Percentiles rank a stretch among this genome's conserved stretches.
Conservation (phyloP, 108 stramenopile genomes). For the Tribonema minus region DNA sequence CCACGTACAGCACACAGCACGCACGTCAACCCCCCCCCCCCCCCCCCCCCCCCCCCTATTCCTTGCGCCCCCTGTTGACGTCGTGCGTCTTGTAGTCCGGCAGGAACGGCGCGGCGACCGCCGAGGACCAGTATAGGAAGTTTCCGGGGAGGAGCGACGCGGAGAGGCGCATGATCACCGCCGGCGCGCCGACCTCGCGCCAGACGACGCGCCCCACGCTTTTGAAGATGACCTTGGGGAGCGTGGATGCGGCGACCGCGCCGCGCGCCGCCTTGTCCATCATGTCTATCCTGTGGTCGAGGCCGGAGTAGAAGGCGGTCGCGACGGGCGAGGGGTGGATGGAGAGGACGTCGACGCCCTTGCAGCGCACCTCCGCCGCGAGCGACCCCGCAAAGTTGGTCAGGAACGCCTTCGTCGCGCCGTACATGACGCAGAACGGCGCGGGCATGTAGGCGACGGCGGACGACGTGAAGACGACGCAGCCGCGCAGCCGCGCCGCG, state of each 20-base stretch:
- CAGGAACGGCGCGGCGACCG: constrained; percentile 3
- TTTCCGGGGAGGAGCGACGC: constrained; percentile 20
- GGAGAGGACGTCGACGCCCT: constrained; percentile 93
- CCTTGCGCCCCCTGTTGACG: too few relatives aligned
- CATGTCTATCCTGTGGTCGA: constrained; percentile 57
- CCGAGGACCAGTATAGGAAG: constrained; percentile 6
- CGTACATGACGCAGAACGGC: constrained; percentile 96
- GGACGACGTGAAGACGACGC: constrained; percentile 81
- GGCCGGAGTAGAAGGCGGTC: constrained; percentile 86
- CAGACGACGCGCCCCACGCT: constrained; percentile 82
- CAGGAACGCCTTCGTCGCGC: constrained; percentile 97
- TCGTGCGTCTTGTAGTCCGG: constrained; percentile 35
- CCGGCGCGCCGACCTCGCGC: constrained; percentile 60
- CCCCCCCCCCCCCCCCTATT: too few relatives aligned
- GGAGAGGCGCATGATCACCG: constrained; percentile 10
- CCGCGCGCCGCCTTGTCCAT: constrained; percentile 52
- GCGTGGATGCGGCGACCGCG: constrained; percentile 76
- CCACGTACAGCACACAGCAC: too few relatives aligned
- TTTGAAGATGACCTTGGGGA: constrained; percentile 83
- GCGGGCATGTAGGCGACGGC: constrained; percentile 96
- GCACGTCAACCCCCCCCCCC: too few relatives aligned
- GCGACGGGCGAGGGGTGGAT: constrained; percentile 95
- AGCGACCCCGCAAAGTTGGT: constrained; percentile 61
- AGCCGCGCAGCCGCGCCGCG: constrained; percentile 18
- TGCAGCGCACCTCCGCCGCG: constrained; percentile 42